Evolutionary conservation across 2,329 filamentous ascomycete genomes (phyloP).

Genomic region (Metarhizium album): DNA sequence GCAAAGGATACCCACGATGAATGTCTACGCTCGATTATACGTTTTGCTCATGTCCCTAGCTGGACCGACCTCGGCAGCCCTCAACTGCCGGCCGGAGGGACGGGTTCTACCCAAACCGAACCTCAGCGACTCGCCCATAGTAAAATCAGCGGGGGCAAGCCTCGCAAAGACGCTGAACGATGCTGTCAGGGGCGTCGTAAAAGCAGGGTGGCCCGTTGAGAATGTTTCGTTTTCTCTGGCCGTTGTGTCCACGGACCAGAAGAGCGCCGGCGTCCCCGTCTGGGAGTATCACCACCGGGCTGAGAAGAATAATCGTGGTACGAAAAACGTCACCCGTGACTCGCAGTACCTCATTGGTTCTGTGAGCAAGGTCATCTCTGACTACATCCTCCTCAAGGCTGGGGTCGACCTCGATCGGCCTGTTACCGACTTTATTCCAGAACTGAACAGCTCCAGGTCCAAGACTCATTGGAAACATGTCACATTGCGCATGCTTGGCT

Average conservation of each 20-base stretch:
- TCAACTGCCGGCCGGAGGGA: slow-evolving; percentile 19
- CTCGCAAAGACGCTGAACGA: slow-evolving; percentile 19
- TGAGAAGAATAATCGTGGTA: slow-evolving; percentile 22
- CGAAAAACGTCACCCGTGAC: slow-evolving; percentile 19
- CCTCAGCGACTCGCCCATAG: slow-evolving; percentile 12
- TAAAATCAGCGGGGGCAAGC: slow-evolving; percentile 18
- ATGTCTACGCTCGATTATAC: background rate
- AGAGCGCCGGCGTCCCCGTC: slow-evolving; percentile 16
- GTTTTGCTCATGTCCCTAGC: slow-evolving; percentile 1
- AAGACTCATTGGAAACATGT: slow-evolving; percentile 25
- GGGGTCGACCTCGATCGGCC: slow-evolving; percentile 22
- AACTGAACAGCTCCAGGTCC: slow-evolving; percentile 15
- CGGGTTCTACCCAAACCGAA: slow-evolving; percentile 18
- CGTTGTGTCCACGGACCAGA: slow-evolving; percentile 21
- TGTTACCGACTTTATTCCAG: slow-evolving; percentile 24
- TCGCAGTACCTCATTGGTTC: slow-evolving; percentile 33
- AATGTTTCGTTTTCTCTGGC: slow-evolving; percentile 30
- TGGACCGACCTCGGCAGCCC: slow-evolving; percentile 3
- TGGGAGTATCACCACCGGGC: slow-evolving; percentile 33
- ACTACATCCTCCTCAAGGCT: slow-evolving; percentile 25
- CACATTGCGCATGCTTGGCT: slow-evolving; percentile 25
- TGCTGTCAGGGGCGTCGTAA: slow-evolving; percentile 20
- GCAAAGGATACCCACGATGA: background rate
- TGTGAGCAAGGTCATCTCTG: slow-evolving; percentile 28
- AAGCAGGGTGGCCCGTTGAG: slow-evolving; percentile 22